phyloP scores from a whole-genome alignment of 805 yeast species.

The Candida ovalis region DNA sequence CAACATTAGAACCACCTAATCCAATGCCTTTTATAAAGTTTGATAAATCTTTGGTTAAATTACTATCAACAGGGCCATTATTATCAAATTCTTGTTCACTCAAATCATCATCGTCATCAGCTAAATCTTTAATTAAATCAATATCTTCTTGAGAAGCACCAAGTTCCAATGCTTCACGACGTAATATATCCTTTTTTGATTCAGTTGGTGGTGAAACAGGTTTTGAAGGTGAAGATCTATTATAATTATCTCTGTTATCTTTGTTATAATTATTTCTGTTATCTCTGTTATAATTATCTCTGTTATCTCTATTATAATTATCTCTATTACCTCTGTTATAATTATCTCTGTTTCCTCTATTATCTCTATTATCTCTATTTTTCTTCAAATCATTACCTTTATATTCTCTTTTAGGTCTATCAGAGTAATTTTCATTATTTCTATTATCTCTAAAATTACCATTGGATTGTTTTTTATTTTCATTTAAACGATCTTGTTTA shows the following conservation, averaged over 20 bases:
- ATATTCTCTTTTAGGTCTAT: conserved; percentile 7
- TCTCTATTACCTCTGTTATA: conserved; percentile 13
- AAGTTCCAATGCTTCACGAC: conserved; percentile 70
- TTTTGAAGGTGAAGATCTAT: not conserved
- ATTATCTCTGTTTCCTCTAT: no score
- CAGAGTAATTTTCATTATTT: conserved; percentile 9
- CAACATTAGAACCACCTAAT: conserved; percentile 40
- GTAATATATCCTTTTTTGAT: conserved; percentile 36
- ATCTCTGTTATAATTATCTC: conserved; percentile 7
- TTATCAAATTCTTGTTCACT: conserved; percentile 51
- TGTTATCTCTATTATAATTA: conserved; percentile 5
- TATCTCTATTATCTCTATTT: not conserved
- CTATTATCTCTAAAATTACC: no score
- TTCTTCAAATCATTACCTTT: not conserved
- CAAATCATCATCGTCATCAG: conserved; percentile 42
- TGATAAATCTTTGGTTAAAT: conserved; percentile 51
- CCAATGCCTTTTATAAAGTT: conserved; percentile 68
- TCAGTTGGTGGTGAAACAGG: conserved; percentile 3
- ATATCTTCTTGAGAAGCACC: conserved; percentile 89
- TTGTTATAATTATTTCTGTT: conserved; percentile 12
- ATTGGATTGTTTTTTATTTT: conserved; percentile 5
- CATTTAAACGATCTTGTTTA: conserved; percentile 2
- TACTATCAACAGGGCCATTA: conserved; percentile 40
- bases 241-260: conserved; percentile 16
- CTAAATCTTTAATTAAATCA: conserved; percentile 52